Percentiles rank a stretch among this genome's conserved stretches.
Conservation (phyloP, 129 eudicot species). For the Tanacetum coccineum region DNA sequence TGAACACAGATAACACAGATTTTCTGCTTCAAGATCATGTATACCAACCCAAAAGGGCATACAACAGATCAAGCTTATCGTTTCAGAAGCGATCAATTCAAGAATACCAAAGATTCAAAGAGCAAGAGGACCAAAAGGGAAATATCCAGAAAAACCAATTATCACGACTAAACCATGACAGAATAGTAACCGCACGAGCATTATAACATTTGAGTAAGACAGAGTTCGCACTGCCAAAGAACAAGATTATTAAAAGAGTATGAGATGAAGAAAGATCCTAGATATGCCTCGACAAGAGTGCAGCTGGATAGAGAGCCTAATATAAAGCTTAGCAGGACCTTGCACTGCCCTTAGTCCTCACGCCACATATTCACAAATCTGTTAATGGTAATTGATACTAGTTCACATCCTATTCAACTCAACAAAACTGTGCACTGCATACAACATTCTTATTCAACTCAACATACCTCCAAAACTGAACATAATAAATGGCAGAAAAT, state of each 20-base stretch:
- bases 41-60: conserved; percentile 25
- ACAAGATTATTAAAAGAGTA: conserved; percentile 31
- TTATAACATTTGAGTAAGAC: conserved; percentile 30
- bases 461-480: conserved; percentile 10
- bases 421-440: neutral
- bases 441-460: neutral
- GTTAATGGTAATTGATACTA: too few relatives aligned
- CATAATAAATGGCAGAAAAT: neutral
- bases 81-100: conserved; percentile 22
- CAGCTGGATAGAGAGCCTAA: too few relatives aligned
- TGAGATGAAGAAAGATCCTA: conserved; percentile 43
- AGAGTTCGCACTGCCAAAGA: conserved; percentile 29
- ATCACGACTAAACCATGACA: conserved; percentile 26
- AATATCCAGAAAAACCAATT: conserved; percentile 26
- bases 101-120: conserved; percentile 29
- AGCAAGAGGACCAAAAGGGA: conserved; percentile 28
- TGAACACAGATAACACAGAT: conserved; percentile 9
- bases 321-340: too few relatives aligned
- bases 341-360: too few relatives aligned
- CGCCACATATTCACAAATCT: too few relatives aligned
- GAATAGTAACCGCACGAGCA: conserved; percentile 40
- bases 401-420: neutral
- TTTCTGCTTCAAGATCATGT: conserved; percentile 27
- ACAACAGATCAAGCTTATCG: conserved; percentile 17
- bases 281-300: too few relatives aligned